Evolutionary conservation across 78 protist genomes (phyloP).

Genomic region (Salpingoeca rosetta): DNA sequence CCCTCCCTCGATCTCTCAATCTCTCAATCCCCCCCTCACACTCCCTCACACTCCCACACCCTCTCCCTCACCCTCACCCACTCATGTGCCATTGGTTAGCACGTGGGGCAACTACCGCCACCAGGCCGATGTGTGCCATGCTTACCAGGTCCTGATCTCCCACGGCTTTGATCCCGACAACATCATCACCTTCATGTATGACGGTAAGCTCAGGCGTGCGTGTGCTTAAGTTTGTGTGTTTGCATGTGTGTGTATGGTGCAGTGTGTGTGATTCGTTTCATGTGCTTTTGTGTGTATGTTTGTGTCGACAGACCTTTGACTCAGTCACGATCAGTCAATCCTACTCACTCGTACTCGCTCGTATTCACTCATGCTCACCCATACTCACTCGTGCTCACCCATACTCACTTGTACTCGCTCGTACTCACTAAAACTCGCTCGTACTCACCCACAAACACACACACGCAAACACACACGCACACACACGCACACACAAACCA

Average conservation of each 20-base stretch:
- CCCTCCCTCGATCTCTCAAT: neutral
- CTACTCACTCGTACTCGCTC: too few species aligned
- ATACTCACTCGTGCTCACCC: too few species aligned
- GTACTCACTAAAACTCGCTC: too few species aligned
- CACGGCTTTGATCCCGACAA: constrained; percentile 24
- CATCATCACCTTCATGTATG: neutral
- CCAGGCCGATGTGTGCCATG: constrained; percentile 3
- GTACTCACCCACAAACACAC: too few species aligned
- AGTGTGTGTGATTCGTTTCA: neutral
- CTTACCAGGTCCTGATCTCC: constrained; percentile 15
- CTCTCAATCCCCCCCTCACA: neutral
- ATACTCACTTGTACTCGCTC: too few species aligned
- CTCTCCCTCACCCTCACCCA: neutral
- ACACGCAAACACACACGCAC: too few species aligned
- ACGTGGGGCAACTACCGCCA: neutral
- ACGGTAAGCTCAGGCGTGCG: too few species aligned
- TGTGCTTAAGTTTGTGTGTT: too few species aligned
- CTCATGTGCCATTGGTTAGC: neutral
- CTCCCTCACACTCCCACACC: neutral
- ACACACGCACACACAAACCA: too few species aligned
- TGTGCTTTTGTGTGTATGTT: neutral
- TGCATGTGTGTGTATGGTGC: neutral
- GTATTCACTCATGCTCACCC: too few species aligned
- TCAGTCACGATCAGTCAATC: constrained; percentile 9
- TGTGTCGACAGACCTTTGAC: neutral